Evolutionary conservation across 192 early-diverging fungal genomes (phyloP), one percentile per base, ranked within the genome.

Genomic region (Podila clonocystis): DNA sequence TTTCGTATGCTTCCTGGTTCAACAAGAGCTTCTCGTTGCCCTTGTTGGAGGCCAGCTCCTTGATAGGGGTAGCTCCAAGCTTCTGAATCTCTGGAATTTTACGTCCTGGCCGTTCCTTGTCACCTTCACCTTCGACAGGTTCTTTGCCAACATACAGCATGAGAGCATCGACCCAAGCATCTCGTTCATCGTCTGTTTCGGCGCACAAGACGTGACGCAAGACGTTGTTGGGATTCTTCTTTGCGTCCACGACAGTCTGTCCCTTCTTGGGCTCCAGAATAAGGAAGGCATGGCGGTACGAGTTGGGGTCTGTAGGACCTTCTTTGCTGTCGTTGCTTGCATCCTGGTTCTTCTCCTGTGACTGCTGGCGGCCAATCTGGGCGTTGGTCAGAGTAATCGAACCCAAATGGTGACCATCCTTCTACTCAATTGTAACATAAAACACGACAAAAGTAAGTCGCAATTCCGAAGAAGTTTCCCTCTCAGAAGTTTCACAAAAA

Each of bases 121-220:
- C 72, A 70, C 79, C n/a, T 57, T 65, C 38, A 65, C 71, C 28
- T 28, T 83, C 50, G 2, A 55, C 28, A n/a, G 70, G 52, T 49
- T 71, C 72, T 29, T 80, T 73, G 2, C 74, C 82, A 36, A 85
- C 82, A 63, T 87, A 83, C 9, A 83, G 68, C 41, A 88, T 41
- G 65, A 97, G 74, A 2, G 91, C 89, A 60, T 89, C 86, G 0
- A 98, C 92, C 97, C 97, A 98, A 30, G 92, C 93, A 80, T 97
- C 96, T 45, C 97, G 88, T 70, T 98, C 97, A 55, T 85, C 75
- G 60, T 97, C 96, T n/a, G 91, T 93, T 20, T 94, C 92, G 24
- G 96, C 95, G 83, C 93, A 96, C 29, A 98, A 90, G 50, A 97
- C 90, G 72, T 97, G 95, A 2, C 91, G 75, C 31, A 84, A 80